Percentiles rank a stretch among this genome's conserved stretches.
phyloP scores from a whole-genome alignment of 805 yeast species.

The Candida sakaeoensis region DNA sequence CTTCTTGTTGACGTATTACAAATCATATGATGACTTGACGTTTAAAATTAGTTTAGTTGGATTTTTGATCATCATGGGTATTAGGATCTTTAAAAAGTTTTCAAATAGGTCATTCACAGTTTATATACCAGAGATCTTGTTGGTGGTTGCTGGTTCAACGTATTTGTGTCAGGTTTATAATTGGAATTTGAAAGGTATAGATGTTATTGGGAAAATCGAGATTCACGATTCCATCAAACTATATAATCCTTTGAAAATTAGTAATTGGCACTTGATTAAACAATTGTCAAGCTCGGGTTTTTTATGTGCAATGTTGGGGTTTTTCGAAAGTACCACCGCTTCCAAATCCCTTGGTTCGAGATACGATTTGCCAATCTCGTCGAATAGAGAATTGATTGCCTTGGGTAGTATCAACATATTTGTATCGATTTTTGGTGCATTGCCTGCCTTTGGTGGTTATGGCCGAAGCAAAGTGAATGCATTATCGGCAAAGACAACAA shows the following conservation, averaged over 20 bases:
- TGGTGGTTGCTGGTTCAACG: slow-evolving; percentile 65
- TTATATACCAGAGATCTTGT: slow-evolving; percentile 80
- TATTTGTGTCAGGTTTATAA: slow-evolving; percentile 43
- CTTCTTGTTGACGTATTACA: slow-evolving; percentile 50
- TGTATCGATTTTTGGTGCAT: slow-evolving; percentile 61
- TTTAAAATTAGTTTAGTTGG: slow-evolving; percentile 54
- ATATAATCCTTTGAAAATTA: slow-evolving; percentile 52
- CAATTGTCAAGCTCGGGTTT: slow-evolving; percentile 66
- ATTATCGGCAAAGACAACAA: slow-evolving; percentile 75
- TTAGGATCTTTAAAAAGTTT: slow-evolving; percentile 36
- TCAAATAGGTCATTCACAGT: slow-evolving; percentile 34
- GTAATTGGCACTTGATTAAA: slow-evolving; percentile 47
- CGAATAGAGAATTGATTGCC: slow-evolving; percentile 89
- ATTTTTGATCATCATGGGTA: slow-evolving; percentile 45
- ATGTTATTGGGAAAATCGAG: slow-evolving; percentile 65
- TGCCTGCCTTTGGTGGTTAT: slow-evolving; percentile 95
- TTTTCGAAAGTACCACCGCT: slow-evolving; percentile 91
- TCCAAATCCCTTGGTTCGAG: slow-evolving; percentile 78
- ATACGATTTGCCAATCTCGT: slow-evolving; percentile 69
- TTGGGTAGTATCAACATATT: slow-evolving; percentile 71
- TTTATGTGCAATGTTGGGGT: slow-evolving; percentile 79
- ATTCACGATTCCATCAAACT: slow-evolving; percentile 47
- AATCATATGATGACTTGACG: slow-evolving; percentile 55
- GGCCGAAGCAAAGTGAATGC: slow-evolving; percentile 90
- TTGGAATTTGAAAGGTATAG: slow-evolving; percentile 57